Percentiles rank a stretch among this genome's conserved stretches.
phyloP scores from a whole-genome alignment of 2,329 filamentous ascomycete species.

The Myotisia sp. region DNA sequence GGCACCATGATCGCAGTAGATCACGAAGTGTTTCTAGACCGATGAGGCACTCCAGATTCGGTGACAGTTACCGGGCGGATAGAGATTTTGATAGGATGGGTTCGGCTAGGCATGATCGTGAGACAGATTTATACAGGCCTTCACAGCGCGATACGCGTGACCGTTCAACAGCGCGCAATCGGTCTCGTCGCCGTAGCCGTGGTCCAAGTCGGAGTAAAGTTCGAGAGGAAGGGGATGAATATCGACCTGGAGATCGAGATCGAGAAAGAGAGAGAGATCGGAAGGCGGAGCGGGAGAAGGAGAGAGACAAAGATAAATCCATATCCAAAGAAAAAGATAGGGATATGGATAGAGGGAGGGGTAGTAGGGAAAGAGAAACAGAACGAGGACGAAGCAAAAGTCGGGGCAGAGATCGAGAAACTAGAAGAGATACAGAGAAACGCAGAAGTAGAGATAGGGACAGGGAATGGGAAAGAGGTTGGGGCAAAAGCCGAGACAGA shows the following conservation, averaged over 20 bases:
- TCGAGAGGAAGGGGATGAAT: constrained; percentile 1
- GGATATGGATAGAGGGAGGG: constrained; percentile 5
- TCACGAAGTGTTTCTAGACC: constrained; percentile 15
- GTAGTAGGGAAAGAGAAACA: constrained; percentile 4
- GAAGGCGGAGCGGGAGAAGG: constrained; percentile 5
- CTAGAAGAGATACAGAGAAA: constrained; percentile 12
- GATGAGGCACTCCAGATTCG: constrained; percentile 14
- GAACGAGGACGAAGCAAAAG: constrained; percentile 1
- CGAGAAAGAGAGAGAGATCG: constrained; percentile 3
- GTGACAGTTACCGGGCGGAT: constrained; percentile 8
- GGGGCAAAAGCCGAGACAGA: constrained; percentile 5
- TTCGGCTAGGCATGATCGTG: constrained; percentile 7
- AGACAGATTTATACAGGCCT: constrained; percentile 13
- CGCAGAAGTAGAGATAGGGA: constrained; percentile 17
- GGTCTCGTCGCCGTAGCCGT: constrained; percentile 22
- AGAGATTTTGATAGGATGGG: constrained; percentile 8
- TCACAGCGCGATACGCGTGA: constrained; percentile 12
- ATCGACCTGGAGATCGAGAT: constrained; percentile 5
- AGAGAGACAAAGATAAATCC: constrained; percentile 1
- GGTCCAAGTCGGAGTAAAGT: constrained; percentile 23
- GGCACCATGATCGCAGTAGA: constrained; percentile 17
- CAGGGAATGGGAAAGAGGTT: constrained; percentile 15
- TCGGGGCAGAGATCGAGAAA: constrained; percentile 5
- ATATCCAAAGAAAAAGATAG: constrained; percentile 5
- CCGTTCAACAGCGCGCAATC: constrained; percentile 20